Base-by-base conservation (phyloP, 306 rosid species). In the Prunus mume region DNA sequence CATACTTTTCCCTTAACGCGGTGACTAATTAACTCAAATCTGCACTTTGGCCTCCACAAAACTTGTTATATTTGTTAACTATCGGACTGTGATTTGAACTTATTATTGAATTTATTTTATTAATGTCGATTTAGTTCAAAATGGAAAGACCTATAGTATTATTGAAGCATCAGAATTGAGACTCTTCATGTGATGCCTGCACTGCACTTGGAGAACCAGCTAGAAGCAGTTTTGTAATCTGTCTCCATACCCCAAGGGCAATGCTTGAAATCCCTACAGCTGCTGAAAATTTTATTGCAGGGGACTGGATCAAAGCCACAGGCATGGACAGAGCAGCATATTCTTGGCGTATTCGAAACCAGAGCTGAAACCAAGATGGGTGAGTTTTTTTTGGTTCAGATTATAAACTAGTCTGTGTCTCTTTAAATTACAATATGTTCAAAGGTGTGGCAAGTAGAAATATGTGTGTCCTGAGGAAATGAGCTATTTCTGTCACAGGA, bases 171-270 rank as follows among this genome's bases (percentile, higher is more conserved):
- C 52, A 50, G 56, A 71, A 38, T 71, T n/a, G 45, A 49, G 64
- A 51, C 67, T 51, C 6, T 27, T 78, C 76, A 78, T 60, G 77
- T 57, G 24, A 49, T 60, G 28, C 82, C 82, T n/a, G 76, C 72
- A 63, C 28, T 78, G 47, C 45, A 63, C 52, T 70, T 78, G 46
- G 74, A 24, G 17, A 78, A 51, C 8, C 47, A n/a, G 18, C 72
- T 19, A 14, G 62, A 70, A 78, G 25, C n/a, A 12, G 55, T 63
- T 4, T 19, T 30, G 76, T 34, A 71, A n/a, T 58, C 73, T 12
- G 62, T 76, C 73, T 78, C 72, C 17, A 73, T 65, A 12, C 82
- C 82, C 82, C 82, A 38, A 78, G n/a, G 7, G 71, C 77, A 78
- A 78, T 51, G 71, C 72, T 78, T 38, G 82, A 61, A 49, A 66